These are phyloP conservation scores for Backusella tarrabulga DNA, from an alignment of 192 early-diverging fungal species.

Conservation along the genomic window DNA sequence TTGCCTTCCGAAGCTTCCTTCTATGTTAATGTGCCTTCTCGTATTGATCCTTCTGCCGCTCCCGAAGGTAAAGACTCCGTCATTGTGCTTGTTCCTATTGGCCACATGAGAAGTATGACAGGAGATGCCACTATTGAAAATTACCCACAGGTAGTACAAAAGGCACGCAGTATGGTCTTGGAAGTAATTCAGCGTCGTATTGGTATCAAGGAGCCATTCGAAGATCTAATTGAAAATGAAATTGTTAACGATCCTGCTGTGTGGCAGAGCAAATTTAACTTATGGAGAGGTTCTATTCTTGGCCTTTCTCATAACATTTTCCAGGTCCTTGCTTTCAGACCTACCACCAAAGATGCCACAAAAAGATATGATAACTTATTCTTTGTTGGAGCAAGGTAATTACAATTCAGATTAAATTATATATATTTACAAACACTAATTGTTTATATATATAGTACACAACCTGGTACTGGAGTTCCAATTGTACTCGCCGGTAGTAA, in stretches of 20 bases:
- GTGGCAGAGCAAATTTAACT: constrained; percentile 56
- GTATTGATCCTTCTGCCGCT: constrained; percentile 48
- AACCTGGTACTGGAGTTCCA: constrained; percentile 63
- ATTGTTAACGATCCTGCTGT: constrained; percentile 44
- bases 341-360: constrained; percentile 46
- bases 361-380: constrained; percentile 49
- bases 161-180: constrained; percentile 43
- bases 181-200: constrained; percentile 35
- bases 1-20: constrained; percentile 52
- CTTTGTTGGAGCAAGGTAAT: constrained; percentile 51
- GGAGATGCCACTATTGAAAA: constrained; percentile 8
- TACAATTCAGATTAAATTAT: background rate
- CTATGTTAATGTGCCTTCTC: constrained; percentile 55
- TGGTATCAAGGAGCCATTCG: constrained; percentile 34
- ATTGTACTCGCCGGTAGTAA: constrained; percentile 55
- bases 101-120: constrained; percentile 29
- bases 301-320: constrained; percentile 51
- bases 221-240: constrained; percentile 44
- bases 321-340: constrained; percentile 55
- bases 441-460: constrained; percentile 35
- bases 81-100: constrained; percentile 54
- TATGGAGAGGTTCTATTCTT: constrained; percentile 56
- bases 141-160: constrained; percentile 23
- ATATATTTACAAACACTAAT: background rate
- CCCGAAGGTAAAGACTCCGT: constrained; percentile 46